Conservation (phyloP, 2,329 filamentous ascomycete genomes). For the Phialophora expanda region DNA sequence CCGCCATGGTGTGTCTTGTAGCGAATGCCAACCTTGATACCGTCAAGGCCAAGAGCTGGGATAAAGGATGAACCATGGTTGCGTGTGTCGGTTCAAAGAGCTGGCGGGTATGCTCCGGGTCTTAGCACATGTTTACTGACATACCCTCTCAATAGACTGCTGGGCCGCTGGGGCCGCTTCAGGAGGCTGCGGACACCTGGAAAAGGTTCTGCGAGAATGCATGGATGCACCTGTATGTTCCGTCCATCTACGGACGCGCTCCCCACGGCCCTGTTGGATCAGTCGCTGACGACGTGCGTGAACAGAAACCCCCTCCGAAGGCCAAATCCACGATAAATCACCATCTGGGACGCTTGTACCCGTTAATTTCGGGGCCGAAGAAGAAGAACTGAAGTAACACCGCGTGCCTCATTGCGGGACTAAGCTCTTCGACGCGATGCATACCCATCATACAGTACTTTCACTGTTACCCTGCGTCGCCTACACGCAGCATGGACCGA, state of each 20-base stretch:
- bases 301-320: constrained; percentile 58
- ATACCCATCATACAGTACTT: neutral
- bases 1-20: neutral
- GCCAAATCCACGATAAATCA: constrained; percentile 83
- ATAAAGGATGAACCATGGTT: neutral
- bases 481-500: neutral
- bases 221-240: constrained; percentile 79
- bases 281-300: constrained; percentile 9
- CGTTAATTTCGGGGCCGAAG: constrained; percentile 72
- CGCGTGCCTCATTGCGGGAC: neutral
- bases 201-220: constrained; percentile 66
- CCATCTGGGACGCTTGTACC: constrained; percentile 79
- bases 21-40: neutral
- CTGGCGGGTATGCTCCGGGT: neutral
- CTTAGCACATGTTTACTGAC: constrained; percentile 22
- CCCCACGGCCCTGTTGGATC: constrained; percentile 4
- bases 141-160: constrained; percentile 46
- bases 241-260: no score
- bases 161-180: constrained; percentile 49
- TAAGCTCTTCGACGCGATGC: neutral
- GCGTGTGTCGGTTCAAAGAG: neutral
- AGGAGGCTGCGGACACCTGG: constrained; percentile 65
- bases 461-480: neutral
- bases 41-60: neutral
- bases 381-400: constrained; percentile 60